These are phyloP conservation scores for Cyberlindnera misumaiensis DNA, from an alignment of 805 yeast genomes.

Conservation along the genomic window DNA sequence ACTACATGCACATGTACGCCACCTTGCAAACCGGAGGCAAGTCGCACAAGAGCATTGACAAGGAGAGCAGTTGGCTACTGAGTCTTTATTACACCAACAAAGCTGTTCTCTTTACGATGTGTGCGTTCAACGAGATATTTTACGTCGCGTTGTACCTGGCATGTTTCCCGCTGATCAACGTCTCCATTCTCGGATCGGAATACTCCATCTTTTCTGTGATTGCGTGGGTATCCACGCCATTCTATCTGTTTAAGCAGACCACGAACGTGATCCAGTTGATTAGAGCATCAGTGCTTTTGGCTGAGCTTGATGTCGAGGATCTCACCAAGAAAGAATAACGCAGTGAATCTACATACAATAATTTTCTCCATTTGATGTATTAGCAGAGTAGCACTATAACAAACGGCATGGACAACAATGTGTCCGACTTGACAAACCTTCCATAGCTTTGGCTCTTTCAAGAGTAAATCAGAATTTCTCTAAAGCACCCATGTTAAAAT, in stretches of 20 bases:
- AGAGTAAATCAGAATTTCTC: conserved; percentile 23
- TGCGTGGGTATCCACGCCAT: conserved; percentile 62
- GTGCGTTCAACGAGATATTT: conserved; percentile 90
- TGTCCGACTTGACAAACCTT: conserved; percentile 1
- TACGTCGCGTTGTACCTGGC: conserved; percentile 83
- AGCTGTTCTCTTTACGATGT: conserved; percentile 75
- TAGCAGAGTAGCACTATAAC: neutral
- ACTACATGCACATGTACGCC: conserved; percentile 98
- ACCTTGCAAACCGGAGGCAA: conserved; percentile 71
- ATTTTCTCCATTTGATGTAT: no score
- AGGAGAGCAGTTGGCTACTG: conserved; percentile 63
- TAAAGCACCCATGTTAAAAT: conserved; percentile 16
- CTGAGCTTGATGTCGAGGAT: conserved; percentile 54
- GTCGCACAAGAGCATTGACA: conserved; percentile 78
- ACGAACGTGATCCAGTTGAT: conserved; percentile 85
- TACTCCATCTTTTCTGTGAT: conserved; percentile 56
- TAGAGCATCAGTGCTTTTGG: conserved; percentile 77
- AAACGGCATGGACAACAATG: no score
- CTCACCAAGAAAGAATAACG: conserved; percentile 20
- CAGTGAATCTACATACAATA: no score
- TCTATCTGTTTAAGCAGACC: conserved; percentile 85
- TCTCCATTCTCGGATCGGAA: conserved; percentile 25
- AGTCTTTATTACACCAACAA: conserved; percentile 84
- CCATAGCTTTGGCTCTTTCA: neutral
- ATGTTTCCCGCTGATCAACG: conserved; percentile 40